These are phyloP conservation scores for Cystofilobasidium bisporidii DNA, from an alignment of 768 basidiomycete genomes.

Conservation along the genomic window DNA sequence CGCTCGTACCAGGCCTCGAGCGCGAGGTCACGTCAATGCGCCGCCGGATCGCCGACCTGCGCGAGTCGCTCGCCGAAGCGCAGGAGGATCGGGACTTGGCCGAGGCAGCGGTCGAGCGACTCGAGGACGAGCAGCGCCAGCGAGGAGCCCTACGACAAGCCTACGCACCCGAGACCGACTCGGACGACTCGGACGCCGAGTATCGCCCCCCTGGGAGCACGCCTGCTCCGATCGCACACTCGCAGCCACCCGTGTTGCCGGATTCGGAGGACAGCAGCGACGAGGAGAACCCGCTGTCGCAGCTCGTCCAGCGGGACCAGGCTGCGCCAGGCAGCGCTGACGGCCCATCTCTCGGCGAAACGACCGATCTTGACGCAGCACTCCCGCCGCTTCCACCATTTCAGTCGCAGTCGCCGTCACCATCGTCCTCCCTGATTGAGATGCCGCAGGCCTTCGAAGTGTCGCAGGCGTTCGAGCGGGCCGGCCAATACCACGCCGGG, in stretches of 20 bases:
- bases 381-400: background rate
- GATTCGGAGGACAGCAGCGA: background rate
- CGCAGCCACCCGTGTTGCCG: background rate
- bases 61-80: background rate
- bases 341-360: too few relatives aligned
- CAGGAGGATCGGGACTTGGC: background rate
- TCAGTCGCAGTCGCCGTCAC: background rate
- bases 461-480: background rate
- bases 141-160: too few relatives aligned
- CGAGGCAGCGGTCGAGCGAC: background rate
- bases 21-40: background rate
- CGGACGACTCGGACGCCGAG: background rate
- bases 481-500: background rate
- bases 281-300: constrained; percentile 1
- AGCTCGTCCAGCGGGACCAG: background rate
- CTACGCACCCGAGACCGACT: background rate
- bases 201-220: background rate
- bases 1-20: background rate
- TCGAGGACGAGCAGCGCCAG: background rate
- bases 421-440: background rate
- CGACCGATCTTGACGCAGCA: background rate
- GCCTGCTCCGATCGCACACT: background rate
- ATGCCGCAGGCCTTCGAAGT: background rate
- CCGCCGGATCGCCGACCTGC: background rate
- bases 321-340: too few relatives aligned